phyloP scores from a whole-genome alignment of 495 filamentous ascomycete species.

The Podospora didyma region DNA sequence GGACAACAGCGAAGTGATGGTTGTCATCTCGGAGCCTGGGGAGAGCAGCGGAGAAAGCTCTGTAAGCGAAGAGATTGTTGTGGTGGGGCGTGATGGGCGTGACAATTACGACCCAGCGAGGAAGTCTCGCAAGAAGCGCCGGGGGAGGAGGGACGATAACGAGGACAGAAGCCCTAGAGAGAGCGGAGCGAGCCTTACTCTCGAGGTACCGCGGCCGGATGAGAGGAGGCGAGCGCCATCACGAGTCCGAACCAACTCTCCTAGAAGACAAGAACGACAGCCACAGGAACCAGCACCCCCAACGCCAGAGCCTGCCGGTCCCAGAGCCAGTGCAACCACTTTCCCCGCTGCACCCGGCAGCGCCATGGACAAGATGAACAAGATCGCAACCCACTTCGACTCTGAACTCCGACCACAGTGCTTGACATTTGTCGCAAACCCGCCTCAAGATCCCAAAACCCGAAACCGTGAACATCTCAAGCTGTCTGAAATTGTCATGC shows the following conservation, averaged over 20 bases:
- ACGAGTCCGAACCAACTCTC: constrained; percentile 26
- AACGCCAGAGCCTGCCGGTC: constrained; percentile 12
- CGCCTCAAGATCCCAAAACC: constrained; percentile 69
- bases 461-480: constrained; percentile 73
- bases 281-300: not conserved
- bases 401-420: constrained; percentile 64
- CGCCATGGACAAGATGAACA: constrained; percentile 67
- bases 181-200: constrained; percentile 31
- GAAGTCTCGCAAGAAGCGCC: constrained; percentile 21
- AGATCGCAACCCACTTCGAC: constrained; percentile 62
- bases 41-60: constrained; percentile 47
- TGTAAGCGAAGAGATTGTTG: constrained; percentile 40
- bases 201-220: constrained; percentile 23
- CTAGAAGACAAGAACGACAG: not conserved
- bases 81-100: constrained; percentile 24
- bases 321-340: constrained; percentile 21
- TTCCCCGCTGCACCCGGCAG: constrained; percentile 37
- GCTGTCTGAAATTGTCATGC: constrained; percentile 77
- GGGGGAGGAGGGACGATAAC: constrained; percentile 23
- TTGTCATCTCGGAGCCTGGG: constrained; percentile 48
- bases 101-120: constrained; percentile 11
- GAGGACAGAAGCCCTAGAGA: constrained; percentile 29
- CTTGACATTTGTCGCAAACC: constrained; percentile 55
- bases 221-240: constrained; percentile 18
- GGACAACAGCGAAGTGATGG: constrained; percentile 68